Conservation (phyloP, 495 filamentous ascomycete genomes). For the Aspergillus diversus region DNA sequence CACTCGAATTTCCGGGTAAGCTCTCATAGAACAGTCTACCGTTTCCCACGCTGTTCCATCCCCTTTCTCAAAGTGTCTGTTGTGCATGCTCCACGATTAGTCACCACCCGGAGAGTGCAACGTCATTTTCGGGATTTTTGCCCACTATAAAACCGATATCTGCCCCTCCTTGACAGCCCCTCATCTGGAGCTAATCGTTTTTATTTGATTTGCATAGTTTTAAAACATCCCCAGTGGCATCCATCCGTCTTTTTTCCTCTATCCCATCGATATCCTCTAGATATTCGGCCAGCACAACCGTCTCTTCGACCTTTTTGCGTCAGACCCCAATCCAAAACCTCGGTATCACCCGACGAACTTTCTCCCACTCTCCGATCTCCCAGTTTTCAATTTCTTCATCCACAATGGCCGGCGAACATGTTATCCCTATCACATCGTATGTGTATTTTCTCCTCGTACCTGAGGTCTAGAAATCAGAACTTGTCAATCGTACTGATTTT, state of each 20-base stretch:
- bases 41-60: neutral
- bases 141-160: constrained; percentile 24
- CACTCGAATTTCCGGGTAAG: constrained; percentile 26
- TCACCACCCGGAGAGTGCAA: constrained; percentile 18
- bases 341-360: constrained; percentile 29
- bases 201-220: constrained; percentile 19
- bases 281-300: constrained; percentile 8
- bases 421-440: constrained; percentile 39
- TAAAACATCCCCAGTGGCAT: constrained; percentile 18
- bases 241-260: constrained; percentile 24
- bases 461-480: neutral
- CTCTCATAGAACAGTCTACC: constrained; percentile 15
- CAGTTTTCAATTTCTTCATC: constrained; percentile 51
- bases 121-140: constrained; percentile 24
- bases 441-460: constrained; percentile 10
- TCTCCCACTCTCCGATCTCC: constrained; percentile 37
- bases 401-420: constrained; percentile 51
- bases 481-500: neutral
- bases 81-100: constrained; percentile 10
- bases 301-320: constrained; percentile 19
- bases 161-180: constrained; percentile 30
- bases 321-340: constrained; percentile 18
- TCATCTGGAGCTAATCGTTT: constrained; percentile 30
- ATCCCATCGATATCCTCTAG: constrained; percentile 19
- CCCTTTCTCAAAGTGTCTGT: neutral